Percentiles rank a stretch among this genome's conserved stretches.
These are phyloP conservation scores for Porogramme epimiltina DNA, from an alignment of 1,284 basidiomycete species.

Conservation along the genomic window DNA sequence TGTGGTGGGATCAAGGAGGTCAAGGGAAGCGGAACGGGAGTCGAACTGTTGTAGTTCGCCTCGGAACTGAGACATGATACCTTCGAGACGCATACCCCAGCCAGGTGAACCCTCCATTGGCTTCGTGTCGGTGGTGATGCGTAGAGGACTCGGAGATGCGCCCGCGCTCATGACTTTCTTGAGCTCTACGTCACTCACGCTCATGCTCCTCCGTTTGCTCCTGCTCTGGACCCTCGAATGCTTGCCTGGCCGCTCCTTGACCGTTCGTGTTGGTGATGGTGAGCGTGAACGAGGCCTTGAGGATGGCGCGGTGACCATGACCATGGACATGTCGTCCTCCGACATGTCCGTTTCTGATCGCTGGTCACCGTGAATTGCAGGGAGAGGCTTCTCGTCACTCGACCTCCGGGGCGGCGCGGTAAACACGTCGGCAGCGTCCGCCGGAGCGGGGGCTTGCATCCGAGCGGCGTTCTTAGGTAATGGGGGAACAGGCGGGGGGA, in stretches of 20 bases:
- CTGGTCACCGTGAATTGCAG: constrained; percentile 44
- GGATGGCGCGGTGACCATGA: constrained; percentile 46
- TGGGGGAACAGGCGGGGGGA: constrained; percentile 73
- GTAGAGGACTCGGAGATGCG: constrained; percentile 38
- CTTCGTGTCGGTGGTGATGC: constrained; percentile 30
- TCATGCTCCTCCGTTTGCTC: constrained; percentile 72
- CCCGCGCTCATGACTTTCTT: constrained; percentile 43
- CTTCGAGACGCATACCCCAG: constrained; percentile 56
- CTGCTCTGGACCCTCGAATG: constrained; percentile 34
- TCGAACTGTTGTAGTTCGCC: constrained; percentile 69
- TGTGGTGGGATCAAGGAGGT: constrained; percentile 64
- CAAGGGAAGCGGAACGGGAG: constrained; percentile 51
- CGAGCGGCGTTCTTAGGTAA: constrained; percentile 51
- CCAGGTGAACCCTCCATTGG: constrained; percentile 32
- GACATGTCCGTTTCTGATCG: constrained; percentile 40
- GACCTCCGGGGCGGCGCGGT: constrained; percentile 35
- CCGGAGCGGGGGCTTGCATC: constrained; percentile 41
- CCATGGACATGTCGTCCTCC: constrained; percentile 57
- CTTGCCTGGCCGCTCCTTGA: constrained; percentile 23
- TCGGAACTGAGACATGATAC: constrained; percentile 69
- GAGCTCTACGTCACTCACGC: constrained; percentile 67
- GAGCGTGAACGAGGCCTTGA: constrained; percentile 40
- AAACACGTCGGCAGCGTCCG: constrained; percentile 54
- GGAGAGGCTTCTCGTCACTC: constrained; percentile 56
- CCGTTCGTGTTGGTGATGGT: constrained; percentile 35